Conservation (phyloP, 1,139 yeast genomes). For the Lizanozyma gosingica region DNA sequence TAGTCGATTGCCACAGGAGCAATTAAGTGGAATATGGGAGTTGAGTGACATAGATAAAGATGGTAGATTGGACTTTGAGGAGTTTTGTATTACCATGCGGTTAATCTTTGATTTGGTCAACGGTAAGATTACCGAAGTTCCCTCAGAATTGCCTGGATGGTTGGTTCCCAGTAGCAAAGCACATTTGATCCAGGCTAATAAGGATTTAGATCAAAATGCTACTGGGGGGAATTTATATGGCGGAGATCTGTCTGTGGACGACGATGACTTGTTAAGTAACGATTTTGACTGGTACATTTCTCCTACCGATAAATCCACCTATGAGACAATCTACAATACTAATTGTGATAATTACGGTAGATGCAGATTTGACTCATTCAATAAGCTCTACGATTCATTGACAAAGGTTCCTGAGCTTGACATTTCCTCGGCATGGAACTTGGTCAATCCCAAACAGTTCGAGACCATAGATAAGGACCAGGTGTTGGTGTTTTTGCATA, state of each 20-base stretch:
- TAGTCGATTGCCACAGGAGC: slow-evolving; percentile 69
- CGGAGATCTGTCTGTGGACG: slow-evolving; percentile 24
- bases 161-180: slow-evolving; percentile 83
- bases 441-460: slow-evolving; percentile 82
- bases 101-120: slow-evolving; percentile 85
- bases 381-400: slow-evolving; percentile 61
- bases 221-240: slow-evolving; percentile 18
- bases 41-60: slow-evolving; percentile 89
- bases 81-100: slow-evolving; percentile 95
- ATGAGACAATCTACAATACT: slow-evolving; percentile 69
- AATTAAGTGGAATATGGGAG: slow-evolving; percentile 82
- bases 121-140: slow-evolving; percentile 56
- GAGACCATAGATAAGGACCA: slow-evolving; percentile 93
- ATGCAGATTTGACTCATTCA: slow-evolving; percentile 63
- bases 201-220: slow-evolving; percentile 37
- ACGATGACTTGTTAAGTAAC: slow-evolving; percentile 50
- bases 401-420: slow-evolving; percentile 74
- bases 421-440: slow-evolving; percentile 88
- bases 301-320: slow-evolving; percentile 71
- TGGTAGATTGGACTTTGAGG: slow-evolving; percentile 90
- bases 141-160: slow-evolving; percentile 78
- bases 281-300: slow-evolving; percentile 96
- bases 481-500: slow-evolving; percentile 79
- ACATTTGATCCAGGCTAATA: slow-evolving; percentile 73
- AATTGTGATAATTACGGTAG: slow-evolving; percentile 80